Conservation (phyloP, 352 stramenopile genomes). For the Phytophthora cactorum region DNA sequence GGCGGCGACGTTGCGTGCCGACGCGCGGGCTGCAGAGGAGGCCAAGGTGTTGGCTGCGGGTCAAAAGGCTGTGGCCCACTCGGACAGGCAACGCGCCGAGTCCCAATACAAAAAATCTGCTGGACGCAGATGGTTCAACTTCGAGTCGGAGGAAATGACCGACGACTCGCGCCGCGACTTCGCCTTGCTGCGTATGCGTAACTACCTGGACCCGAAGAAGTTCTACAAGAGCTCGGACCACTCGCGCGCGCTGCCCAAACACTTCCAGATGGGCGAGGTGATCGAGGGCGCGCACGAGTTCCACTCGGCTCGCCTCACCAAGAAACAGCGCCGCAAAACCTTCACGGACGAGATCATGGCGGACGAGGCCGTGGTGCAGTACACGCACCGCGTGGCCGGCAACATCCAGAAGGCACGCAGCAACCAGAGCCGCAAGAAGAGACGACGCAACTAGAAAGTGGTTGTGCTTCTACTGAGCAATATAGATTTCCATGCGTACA, state of each 20-base stretch:
- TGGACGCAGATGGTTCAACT: conserved; percentile 92
- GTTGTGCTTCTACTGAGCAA: conserved; percentile 9
- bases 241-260: conserved; percentile 78
- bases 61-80: conserved; percentile 46
- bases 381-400: conserved; percentile 85
- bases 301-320: conserved; percentile 90
- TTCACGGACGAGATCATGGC: conserved; percentile 96
- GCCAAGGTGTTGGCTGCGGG: conserved; percentile 47
- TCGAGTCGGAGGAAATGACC: conserved; percentile 90
- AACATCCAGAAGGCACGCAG: conserved; percentile 71
- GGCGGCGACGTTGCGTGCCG: conserved; percentile 37
- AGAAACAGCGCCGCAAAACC: conserved; percentile 92
- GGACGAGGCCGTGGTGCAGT: conserved; percentile 80
- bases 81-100: conserved; percentile 60
- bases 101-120: conserved; percentile 58
- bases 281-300: conserved; percentile 93
- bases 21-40: conserved; percentile 59
- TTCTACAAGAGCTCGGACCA: conserved; percentile 97
- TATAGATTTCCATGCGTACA: conserved; percentile 17
- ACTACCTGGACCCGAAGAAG: conserved; percentile 96
- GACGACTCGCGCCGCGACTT: conserved; percentile 90
- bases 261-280: conserved; percentile 93
- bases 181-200: conserved; percentile 93
- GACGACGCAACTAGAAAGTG: conserved; percentile 37
- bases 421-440: conserved; percentile 53